Evolutionary conservation across 306 rosid genomes (phyloP), one percentile per base, ranked within the genome.

Genomic region (Canavalia gladiata): DNA sequence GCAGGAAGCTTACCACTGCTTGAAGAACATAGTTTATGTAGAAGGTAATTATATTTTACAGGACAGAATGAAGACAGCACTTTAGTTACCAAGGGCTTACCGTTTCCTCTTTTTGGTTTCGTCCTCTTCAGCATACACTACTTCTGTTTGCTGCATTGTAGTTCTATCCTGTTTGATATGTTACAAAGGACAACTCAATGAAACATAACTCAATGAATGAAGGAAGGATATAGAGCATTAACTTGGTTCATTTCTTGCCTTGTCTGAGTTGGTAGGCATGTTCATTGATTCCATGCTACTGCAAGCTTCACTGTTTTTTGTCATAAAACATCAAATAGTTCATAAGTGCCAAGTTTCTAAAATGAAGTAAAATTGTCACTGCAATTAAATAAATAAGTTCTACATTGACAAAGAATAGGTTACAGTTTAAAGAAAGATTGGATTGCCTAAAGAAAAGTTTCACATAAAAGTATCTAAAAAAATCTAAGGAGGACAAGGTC

Each of bases 161-260:
- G 18, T 59, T 59, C 7, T 37, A 18, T 10, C 52, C 79, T 52
- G 33, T 49, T 74, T 60, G 28, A 66, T 56, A 74, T 78, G 34
- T 49, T 41, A 29, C 28, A 9, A 30, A 56, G 54, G 18, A 7
- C 9, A 50, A 78, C 25, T 63, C 0, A 50, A 46, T 7, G 47
- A 66, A 73, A 39, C 13, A 55, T 0, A 33, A 65, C 55, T 12
- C 25, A 1, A 30, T 18, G 25, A 41, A 67, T 18, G 12, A 75
- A 35, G 68, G 72, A 13, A 42, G 28, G 35, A 29, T 5, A 41
- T n/a, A 37, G 12, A 65, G 45, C 42, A 57, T 37, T 7, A 82
- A 25, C 41, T 67, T 35, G 37, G 4, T 50, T 57, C 33, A 11
- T 51, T 63, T 55, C 84, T 79, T 84, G 68, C 77, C 81, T 73